Evolutionary conservation across 169 alveolate species (phyloP), one percentile per base, ranked within the genome.

Genomic region (Plasmodium berghei): DNA sequence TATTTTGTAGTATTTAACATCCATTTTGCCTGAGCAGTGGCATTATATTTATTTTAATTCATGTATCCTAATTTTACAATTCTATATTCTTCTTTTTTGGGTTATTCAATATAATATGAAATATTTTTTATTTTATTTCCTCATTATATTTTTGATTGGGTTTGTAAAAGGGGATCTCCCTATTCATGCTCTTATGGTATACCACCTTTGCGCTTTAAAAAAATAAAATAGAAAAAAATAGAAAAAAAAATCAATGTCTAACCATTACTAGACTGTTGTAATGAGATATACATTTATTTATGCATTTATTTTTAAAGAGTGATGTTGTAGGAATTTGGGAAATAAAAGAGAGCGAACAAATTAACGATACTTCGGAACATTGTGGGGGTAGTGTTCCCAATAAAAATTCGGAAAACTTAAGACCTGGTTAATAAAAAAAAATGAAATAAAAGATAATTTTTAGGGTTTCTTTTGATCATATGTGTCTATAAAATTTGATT

Each of bases 151-250:
- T 56, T 63, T 48, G 70, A 14, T 28, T 24, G 52, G 77, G 42
- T 10, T 49, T 22, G 75, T 34, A 58, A 42, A 48, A 24, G 75
- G 89, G 24, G 89, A 75, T 16, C 48, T 75, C 5, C 89, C 89
- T 5, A 75, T 75, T 49, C 89, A 75, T 70, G 89, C 89, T 46
- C 77, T 75, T n/a, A 75, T 75, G 89, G 89, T 75, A 63, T n/a
- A 55, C 10, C 6, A 12, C 9, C 14, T 2, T 16, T 28, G 6
- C 59, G 18, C 10, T 3, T 52, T 52, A 22, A 22, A 22, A 22
- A 22, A 22, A 16, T 12, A 6, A 3, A 12, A 52, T 14, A 52
- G 56, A 14, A 9, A 52, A 52, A 52, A 52, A 52, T 52, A 16
- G 24, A 16, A 16, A 16, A 52, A 52, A 52, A 4, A 52, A 4